Conservation (phyloP, 371 early-diverging fungal species). For the Nematocida ironsii region DNA sequence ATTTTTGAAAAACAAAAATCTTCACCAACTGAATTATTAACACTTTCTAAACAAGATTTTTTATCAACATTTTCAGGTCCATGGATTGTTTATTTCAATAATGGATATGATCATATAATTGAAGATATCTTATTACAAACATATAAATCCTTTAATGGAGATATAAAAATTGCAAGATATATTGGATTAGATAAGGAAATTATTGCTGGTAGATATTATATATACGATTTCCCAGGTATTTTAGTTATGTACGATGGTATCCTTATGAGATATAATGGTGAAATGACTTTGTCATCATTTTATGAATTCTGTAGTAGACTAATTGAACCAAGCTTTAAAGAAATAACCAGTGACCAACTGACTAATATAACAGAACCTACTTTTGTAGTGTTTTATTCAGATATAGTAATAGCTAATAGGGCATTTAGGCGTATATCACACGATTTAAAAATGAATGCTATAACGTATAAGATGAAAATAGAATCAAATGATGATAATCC, state of each 20-base stretch:
- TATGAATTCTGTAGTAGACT: conserved; percentile 64
- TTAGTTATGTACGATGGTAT: conserved; percentile 69
- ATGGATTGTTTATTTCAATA: conserved; percentile 70
- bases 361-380: conserved; percentile 63
- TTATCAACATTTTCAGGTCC: conserved; percentile 69
- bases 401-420: conserved; percentile 65
- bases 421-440: conserved; percentile 69
- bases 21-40: conserved; percentile 48
- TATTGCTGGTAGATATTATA: conserved; percentile 63
- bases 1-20: conserved; percentile 49
- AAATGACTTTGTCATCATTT: conserved; percentile 44
- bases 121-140: conserved; percentile 62
- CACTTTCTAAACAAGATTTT: conserved; percentile 66
- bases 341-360: conserved; percentile 63
- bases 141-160: conserved; percentile 61
- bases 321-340: conserved; percentile 66
- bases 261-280: conserved; percentile 62
- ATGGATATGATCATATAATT: conserved; percentile 48
- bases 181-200: conserved; percentile 60
- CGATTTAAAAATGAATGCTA: conserved; percentile 69
- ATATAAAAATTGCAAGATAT: conserved; percentile 68
- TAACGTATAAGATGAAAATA: conserved; percentile 67
- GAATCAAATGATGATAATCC: conserved; percentile 52
- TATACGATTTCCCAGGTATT: conserved; percentile 67
- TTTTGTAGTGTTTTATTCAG: conserved; percentile 70